Base-by-base conservation (phyloP, 75 land plant genomes). In the Gnetum montanum region DNA sequence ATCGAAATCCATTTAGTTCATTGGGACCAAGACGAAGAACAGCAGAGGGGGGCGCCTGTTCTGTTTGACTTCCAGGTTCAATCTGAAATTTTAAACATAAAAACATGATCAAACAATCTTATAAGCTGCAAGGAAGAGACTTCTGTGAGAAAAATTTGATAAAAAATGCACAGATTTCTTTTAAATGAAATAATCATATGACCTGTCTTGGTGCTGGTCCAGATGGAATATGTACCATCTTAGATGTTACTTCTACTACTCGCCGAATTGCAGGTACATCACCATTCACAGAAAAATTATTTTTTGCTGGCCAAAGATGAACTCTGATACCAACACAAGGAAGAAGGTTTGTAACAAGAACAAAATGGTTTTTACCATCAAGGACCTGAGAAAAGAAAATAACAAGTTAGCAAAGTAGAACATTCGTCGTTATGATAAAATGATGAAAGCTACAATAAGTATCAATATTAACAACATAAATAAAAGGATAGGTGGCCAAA, bases 51-150 rank as follows among this genome's bases (percentile, higher is more conserved):
- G 98, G 78, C 29, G 91, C 63, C 61, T 94, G 98, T 63, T 94
- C 98, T 41, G 96, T 85, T 65, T 94, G 98, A 38, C 88, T 85
- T 35, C 96, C 98, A 48, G 98, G 98, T 54, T 94, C 98, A 66
- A 70, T 75, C 98, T 94, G 64, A 34, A 37, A 58, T 15, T 41
- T 18, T 18, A 41, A 18, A 2, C 43, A n/a, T n/a, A n/a, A 63
- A n/a, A 72, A 13, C 34, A 12, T 12, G 24, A 55, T 8, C 18
- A 62, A 43, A 22, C 49, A 37, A 22, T n/a, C n/a, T n/a, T n/a
- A n/a, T n/a, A n/a, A n/a, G n/a, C n/a, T n/a, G n/a, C n/a, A n/a
- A n/a, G n/a, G n/a, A n/a, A n/a, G n/a, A n/a, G n/a, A n/a, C n/a
- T n/a, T n/a, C n/a, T n/a, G n/a, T n/a, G n/a, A n/a, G n/a, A n/a